Conservation (phyloP, 257 asterid species). For the Thymus quinquecostatus region DNA sequence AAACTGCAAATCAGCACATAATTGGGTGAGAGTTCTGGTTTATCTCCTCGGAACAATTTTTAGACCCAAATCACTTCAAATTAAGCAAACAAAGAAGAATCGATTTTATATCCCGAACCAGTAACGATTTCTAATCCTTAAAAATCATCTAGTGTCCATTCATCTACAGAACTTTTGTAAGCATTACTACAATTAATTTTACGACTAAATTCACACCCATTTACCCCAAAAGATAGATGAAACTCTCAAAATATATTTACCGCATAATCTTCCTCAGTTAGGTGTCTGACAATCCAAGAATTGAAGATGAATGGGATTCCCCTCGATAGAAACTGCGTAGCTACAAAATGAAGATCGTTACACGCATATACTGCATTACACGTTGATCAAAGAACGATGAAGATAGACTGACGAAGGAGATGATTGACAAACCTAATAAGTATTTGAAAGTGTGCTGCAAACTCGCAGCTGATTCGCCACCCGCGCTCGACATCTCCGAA, state of each 20-base stretch:
- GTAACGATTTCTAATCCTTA: not conserved
- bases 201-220: not conserved
- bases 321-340: conserved; percentile 90
- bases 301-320: conserved; percentile 95
- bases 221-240: not conserved
- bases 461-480: conserved; percentile 51
- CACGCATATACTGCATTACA: not conserved
- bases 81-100: not conserved
- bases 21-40: not conserved
- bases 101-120: not conserved
- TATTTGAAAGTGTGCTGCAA: conserved; percentile 79
- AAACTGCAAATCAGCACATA: not conserved
- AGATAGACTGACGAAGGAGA: conserved; percentile 2
- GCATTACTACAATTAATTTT: not conserved
- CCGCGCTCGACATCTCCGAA: conserved; percentile 35
- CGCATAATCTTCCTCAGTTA: conserved; percentile 76
- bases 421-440: conserved; percentile 60
- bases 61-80: not conserved
- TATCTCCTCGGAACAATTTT: not conserved
- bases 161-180: not conserved
- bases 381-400: not conserved
- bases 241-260: conserved; percentile 40
- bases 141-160: not conserved
- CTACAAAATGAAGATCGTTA: conserved; percentile 43
- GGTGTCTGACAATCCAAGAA: conserved; percentile 89